Evolutionary conservation across 2,329 filamentous ascomycete genomes (phyloP).

Genomic region (Elsinoe necatrix): DNA sequence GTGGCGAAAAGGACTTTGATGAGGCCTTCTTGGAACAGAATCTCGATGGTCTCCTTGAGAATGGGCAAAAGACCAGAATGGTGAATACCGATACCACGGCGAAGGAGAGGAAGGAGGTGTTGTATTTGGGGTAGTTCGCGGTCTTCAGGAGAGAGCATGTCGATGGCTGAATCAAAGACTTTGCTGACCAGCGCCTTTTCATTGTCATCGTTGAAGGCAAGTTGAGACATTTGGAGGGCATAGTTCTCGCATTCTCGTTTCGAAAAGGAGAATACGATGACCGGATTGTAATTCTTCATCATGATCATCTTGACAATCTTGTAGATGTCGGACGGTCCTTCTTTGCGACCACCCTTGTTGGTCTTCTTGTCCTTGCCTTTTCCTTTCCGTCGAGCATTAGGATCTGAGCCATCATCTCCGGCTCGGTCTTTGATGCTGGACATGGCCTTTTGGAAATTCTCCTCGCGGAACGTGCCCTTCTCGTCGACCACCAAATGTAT

Average conservation of each 20-base stretch:
- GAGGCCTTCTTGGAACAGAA: slow-evolving; percentile 92
- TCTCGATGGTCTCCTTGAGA: slow-evolving; percentile 96
- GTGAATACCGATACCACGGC: slow-evolving; percentile 92
- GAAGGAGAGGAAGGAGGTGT: slow-evolving; percentile 78
- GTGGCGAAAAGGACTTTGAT: slow-evolving; percentile 98
- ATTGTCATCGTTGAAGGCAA: slow-evolving; percentile 92
- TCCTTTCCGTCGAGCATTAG: slow-evolving; percentile 71
- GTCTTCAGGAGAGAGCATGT: slow-evolving; percentile 86
- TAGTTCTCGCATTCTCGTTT: slow-evolving; percentile 92
- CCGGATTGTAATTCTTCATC: slow-evolving; percentile 91
- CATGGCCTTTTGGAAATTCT: slow-evolving; percentile 98
- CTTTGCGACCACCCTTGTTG: slow-evolving; percentile 72
- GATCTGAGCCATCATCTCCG: slow-evolving; percentile 72
- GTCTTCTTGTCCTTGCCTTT: slow-evolving; percentile 87
- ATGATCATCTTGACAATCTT: slow-evolving; percentile 99
- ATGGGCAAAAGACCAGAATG: slow-evolving; percentile 93
- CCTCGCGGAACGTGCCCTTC: slow-evolving; percentile 89
- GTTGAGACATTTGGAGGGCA: slow-evolving; percentile 74
- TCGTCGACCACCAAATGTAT: slow-evolving; percentile 94
- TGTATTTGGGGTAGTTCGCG: slow-evolving; percentile 80
- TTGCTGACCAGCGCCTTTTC: slow-evolving; percentile 92
- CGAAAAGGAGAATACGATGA: slow-evolving; percentile 99
- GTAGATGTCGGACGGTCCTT: slow-evolving; percentile 73
- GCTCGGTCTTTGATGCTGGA: slow-evolving; percentile 77
- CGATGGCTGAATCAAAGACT: slow-evolving; percentile 88